Conservation (phyloP, 768 basidiomycete genomes). For the Boletus tylopilopsis region DNA sequence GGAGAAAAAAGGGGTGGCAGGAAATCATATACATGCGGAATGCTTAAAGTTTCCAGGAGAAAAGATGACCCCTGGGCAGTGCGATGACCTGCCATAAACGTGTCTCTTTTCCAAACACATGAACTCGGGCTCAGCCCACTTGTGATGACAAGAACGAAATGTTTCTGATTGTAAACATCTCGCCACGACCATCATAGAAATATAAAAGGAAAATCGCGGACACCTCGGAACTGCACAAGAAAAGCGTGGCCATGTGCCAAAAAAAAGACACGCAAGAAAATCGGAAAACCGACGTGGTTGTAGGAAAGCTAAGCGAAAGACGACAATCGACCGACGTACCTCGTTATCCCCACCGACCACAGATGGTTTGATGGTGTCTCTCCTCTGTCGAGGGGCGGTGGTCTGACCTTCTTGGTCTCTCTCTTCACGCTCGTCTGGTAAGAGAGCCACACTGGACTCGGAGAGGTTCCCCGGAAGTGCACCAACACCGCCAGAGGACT, state of each 20-base stretch:
- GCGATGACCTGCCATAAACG: not conserved
- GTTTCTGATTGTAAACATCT: not conserved
- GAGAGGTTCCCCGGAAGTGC: slow-evolving; percentile 44
- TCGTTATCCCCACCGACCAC: not conserved
- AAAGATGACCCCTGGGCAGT: not conserved
- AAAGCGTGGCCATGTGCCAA: not conserved
- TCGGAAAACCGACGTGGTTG: not conserved
- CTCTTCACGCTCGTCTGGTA: slow-evolving; percentile 44
- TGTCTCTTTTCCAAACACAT: not conserved
- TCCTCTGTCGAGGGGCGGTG: slow-evolving; percentile 11
- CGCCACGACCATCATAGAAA: not conserved
- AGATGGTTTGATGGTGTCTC: slow-evolving; percentile 13
- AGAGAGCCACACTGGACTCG: slow-evolving; percentile 44
- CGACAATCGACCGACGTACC: slow-evolving; percentile 8
- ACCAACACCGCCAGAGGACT: slow-evolving; percentile 41
- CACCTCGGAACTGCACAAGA: not conserved
- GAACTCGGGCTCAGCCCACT: not conserved
- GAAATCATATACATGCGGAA: too few species aligned
- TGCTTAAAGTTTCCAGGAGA: too few species aligned
- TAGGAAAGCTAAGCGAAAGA: not conserved
- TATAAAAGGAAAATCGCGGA: not conserved
- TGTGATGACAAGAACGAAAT: not conserved
- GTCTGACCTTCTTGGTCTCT: not conserved
- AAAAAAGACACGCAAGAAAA: not conserved
- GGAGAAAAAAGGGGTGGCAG: too few species aligned